Percentiles rank a stretch among this genome's conserved stretches.
Conservation (phyloP, 805 yeast species). For the Candida pseudoglaebosa region DNA sequence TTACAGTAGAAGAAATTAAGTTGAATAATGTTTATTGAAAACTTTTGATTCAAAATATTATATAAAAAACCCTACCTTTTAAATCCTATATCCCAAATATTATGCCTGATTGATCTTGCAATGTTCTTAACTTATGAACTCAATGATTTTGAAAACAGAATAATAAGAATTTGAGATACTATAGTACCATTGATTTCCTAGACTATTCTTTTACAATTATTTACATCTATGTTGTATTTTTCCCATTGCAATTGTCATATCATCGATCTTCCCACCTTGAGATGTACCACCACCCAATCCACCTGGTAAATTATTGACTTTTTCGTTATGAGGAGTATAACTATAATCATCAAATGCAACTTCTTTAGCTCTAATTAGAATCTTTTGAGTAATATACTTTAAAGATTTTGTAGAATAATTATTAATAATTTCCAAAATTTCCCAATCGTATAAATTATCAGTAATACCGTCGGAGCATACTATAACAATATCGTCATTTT, state of each 20-base stretch:
- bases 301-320: constrained; percentile 40
- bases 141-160: too few relatives aligned
- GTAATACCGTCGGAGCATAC: constrained; percentile 53
- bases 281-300: constrained; percentile 28
- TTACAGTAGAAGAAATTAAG: too few relatives aligned
- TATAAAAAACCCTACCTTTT: neutral
- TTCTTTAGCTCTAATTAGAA: constrained; percentile 43
- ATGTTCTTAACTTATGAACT: constrained; percentile 8
- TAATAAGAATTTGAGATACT: too few relatives aligned
- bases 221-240: constrained; percentile 22
- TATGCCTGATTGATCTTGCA: too few relatives aligned
- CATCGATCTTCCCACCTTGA: constrained; percentile 54
- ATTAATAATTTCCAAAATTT: constrained; percentile 36
- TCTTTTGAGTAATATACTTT: constrained; percentile 35
- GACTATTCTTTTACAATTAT: too few relatives aligned
- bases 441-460: constrained; percentile 49
- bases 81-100: neutral
- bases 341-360: constrained; percentile 52
- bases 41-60: too few relatives aligned
- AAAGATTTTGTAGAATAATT: constrained; percentile 27
- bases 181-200: too few relatives aligned
- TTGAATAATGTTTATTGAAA: too few relatives aligned
- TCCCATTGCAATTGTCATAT: constrained; percentile 49
- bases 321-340: constrained; percentile 51
- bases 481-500: constrained; percentile 40